A percentile compares a stretch with the other conserved stretches of the same genome.
Evolutionary conservation across 2,329 filamentous ascomycete genomes (phyloP).

Genomic region (Scedosporium apiospermum): DNA sequence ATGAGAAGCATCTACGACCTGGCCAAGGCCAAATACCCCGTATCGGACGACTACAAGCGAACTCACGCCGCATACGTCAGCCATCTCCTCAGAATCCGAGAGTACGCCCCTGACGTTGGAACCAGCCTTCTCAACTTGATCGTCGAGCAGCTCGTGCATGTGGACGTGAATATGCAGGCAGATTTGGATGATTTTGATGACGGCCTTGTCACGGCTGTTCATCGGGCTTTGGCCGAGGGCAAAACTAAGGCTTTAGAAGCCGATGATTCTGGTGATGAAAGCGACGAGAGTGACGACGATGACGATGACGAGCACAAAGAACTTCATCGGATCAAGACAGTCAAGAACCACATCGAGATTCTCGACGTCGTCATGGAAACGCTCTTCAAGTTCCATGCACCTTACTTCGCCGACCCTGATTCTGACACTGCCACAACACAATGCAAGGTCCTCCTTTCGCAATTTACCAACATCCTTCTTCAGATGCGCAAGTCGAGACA

Average conservation of each 20-base stretch:
- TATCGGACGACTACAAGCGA: conserved; percentile 63
- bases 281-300: conserved; percentile 60
- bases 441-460: conserved; percentile 70
- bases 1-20: conserved; percentile 60
- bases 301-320: conserved; percentile 39
- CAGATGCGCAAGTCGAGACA: conserved; percentile 88
- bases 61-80: conserved; percentile 81
- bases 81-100: conserved; percentile 69
- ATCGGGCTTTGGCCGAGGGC: conserved; percentile 34
- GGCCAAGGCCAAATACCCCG: conserved; percentile 62
- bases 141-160: conserved; percentile 78
- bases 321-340: conserved; percentile 52
- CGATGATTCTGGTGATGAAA: conserved; percentile 49
- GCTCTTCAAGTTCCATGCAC: conserved; percentile 74
- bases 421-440: conserved; percentile 60
- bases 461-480: conserved; percentile 81
- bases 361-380: conserved; percentile 84
- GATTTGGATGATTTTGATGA: conserved; percentile 91
- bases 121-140: conserved; percentile 76
- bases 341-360: conserved; percentile 79
- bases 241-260: conserved; percentile 31
- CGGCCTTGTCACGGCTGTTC: conserved; percentile 66
- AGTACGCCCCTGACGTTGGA: conserved; percentile 69
- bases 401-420: conserved; percentile 59
- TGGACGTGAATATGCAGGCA: conserved; percentile 90